phyloP scores from a whole-genome alignment of 768 basidiomycete genomes.

The Suillus decipiens region DNA sequence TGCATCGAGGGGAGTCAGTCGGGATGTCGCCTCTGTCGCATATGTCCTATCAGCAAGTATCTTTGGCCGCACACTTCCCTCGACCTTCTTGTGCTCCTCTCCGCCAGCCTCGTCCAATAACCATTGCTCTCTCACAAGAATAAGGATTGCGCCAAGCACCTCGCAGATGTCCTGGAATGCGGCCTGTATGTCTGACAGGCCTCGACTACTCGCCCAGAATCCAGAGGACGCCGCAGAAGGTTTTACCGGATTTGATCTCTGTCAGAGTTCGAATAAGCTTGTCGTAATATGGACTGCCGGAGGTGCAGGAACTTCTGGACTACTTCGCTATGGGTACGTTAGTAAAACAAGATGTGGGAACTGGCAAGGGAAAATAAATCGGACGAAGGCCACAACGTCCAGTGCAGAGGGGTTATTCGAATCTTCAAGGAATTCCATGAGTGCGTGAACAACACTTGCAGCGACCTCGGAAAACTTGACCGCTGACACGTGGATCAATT shows the following conservation, averaged over 20 bases:
- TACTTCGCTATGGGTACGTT: constrained; percentile 63
- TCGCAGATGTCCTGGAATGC: constrained; percentile 33
- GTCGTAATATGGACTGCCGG: constrained; percentile 76
- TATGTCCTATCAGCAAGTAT: constrained; percentile 97
- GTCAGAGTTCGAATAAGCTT: constrained; percentile 77
- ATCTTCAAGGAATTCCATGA: constrained; percentile 96
- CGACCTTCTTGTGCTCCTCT: constrained; percentile 41
- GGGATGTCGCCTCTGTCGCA: constrained; percentile 77
- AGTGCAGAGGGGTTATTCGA: neutral
- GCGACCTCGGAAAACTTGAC: constrained; percentile 98
- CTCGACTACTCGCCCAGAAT: constrained; percentile 58
- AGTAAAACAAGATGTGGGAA: neutral
- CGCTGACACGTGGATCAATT: constrained; percentile 95
- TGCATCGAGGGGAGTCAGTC: constrained; percentile 32
- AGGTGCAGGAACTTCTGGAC: constrained; percentile 96
- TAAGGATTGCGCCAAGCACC: neutral
- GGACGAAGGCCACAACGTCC: neutral
- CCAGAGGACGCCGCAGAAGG: constrained; percentile 96
- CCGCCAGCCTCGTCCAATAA: constrained; percentile 72
- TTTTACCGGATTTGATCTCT: constrained; percentile 92
- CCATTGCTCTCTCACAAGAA: constrained; percentile 61
- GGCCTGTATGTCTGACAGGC: constrained; percentile 62
- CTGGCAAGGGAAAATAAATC: neutral
- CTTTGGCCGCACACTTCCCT: constrained; percentile 59
- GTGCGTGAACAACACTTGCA: constrained; percentile 88